These are phyloP conservation scores for Mycocentrospora acerina DNA, from an alignment of 2,329 filamentous ascomycete genomes.

Conservation along the genomic window DNA sequence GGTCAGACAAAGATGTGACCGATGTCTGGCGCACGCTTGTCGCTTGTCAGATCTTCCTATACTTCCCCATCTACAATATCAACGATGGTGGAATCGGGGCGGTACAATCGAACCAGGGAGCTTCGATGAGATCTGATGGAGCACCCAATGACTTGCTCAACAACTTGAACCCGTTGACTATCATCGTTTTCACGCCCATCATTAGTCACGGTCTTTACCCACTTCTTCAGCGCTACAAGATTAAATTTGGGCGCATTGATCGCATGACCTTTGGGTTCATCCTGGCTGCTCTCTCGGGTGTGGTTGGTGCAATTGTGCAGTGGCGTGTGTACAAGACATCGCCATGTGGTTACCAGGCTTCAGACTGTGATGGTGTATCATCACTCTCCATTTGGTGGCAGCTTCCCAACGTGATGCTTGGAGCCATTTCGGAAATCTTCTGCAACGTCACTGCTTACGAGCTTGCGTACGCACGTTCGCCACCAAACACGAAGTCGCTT, in stretches of 20 bases:
- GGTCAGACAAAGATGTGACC: slow-evolving; percentile 16
- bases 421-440: slow-evolving; percentile 31
- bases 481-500: slow-evolving; percentile 46
- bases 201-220: slow-evolving; percentile 54
- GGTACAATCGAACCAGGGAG: slow-evolving; percentile 49
- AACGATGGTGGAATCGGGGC: slow-evolving; percentile 53
- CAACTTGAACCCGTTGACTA: slow-evolving; percentile 11
- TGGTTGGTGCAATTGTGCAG: slow-evolving; percentile 44
- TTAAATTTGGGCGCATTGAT: slow-evolving; percentile 52
- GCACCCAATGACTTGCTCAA: slow-evolving; percentile 13
- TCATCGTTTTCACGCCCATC: slow-evolving; percentile 42
- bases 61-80: slow-evolving; percentile 42
- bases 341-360: slow-evolving; percentile 48
- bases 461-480: slow-evolving; percentile 47
- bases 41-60: slow-evolving; percentile 33
- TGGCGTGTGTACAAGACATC: slow-evolving; percentile 50
- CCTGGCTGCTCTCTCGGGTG: slow-evolving; percentile 51
- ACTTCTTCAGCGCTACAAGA: slow-evolving; percentile 42
- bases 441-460: slow-evolving; percentile 50
- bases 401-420: slow-evolving; percentile 42
- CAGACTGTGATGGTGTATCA: slow-evolving; percentile 42
- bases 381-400: slow-evolving; percentile 49
- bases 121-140: slow-evolving; percentile 14
- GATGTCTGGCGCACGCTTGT: slow-evolving; percentile 13
- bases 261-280: slow-evolving; percentile 56